A percentile compares a stretch with the other conserved stretches of the same genome.
These are phyloP conservation scores for Rosa persica DNA, from an alignment of 306 rosid species.

Conservation along the genomic window DNA sequence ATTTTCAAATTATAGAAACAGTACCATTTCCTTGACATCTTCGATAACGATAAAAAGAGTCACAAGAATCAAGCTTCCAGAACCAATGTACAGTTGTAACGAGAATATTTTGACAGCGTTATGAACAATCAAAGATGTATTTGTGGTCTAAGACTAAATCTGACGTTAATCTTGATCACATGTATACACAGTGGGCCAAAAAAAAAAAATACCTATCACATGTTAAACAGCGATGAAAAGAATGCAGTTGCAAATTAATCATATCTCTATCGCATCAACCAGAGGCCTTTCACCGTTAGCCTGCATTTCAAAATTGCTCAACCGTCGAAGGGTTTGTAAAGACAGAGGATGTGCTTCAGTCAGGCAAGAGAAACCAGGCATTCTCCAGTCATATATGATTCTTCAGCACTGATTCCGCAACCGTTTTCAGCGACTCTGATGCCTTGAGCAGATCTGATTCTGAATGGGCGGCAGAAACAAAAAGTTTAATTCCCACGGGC, in stretches of 20 bases:
- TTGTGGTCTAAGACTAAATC: constrained; percentile 7
- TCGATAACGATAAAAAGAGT: neutral
- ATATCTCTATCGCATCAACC: neutral
- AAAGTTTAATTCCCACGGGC: constrained; percentile 78
- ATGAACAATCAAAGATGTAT: neutral
- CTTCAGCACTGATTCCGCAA: constrained; percentile 59
- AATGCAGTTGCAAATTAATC: constrained; percentile 5
- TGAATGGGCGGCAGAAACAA: constrained; percentile 79
- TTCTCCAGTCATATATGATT: constrained; percentile 34
- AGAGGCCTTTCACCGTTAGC: constrained; percentile 12
- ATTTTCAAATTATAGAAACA: neutral
- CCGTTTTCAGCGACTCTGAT: constrained; percentile 64
- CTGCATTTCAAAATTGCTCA: constrained; percentile 22
- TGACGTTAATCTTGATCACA: constrained; percentile 2
- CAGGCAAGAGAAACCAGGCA: neutral
- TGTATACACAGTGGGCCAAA: constrained; percentile 5
- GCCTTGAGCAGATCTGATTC: constrained; percentile 79
- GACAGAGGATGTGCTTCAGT: neutral
- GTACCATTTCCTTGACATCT: neutral
- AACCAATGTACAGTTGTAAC: neutral
- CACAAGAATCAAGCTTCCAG: neutral
- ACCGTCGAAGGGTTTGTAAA: constrained; percentile 3
- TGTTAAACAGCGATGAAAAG: constrained; percentile 14
- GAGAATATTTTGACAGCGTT: neutral
- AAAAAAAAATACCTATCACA: neutral